Evolutionary conservation across 225 moss, liverwort and hornwort genomes (phyloP).

Genomic region (Neckera pumila): DNA sequence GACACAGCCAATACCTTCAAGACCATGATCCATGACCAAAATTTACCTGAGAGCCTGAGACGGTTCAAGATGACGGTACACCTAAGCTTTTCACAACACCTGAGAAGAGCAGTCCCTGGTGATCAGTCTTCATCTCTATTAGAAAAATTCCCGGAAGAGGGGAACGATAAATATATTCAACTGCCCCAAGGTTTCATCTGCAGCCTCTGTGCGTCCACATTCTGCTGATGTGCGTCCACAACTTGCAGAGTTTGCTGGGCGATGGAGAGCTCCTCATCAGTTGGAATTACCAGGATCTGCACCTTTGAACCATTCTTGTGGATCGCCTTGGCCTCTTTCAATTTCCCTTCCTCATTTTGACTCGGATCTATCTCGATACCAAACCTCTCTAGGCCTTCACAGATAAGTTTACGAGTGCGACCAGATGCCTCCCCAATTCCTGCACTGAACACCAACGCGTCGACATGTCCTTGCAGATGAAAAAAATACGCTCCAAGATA

Average conservation of each 20-base stretch:
- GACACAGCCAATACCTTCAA: not conserved
- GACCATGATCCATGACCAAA: not conserved
- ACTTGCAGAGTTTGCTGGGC: conserved; percentile 83
- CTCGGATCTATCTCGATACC: conserved; percentile 57
- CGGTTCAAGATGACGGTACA: not conserved
- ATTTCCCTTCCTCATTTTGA: conserved; percentile 48
- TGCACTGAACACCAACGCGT: conserved; percentile 86
- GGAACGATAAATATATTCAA: not conserved
- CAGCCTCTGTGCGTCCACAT: conserved; percentile 24
- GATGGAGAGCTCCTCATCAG: conserved; percentile 83
- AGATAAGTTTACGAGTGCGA: conserved; percentile 47
- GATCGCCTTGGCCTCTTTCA: conserved; percentile 50
- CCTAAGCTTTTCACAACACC: not conserved
- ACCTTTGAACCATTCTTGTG: conserved; percentile 57
- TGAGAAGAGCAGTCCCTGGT: not conserved
- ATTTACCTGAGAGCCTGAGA: not conserved
- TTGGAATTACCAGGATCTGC: conserved; percentile 78
- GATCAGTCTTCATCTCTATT: not conserved
- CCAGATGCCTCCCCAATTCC: conserved; percentile 78
- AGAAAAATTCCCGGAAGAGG: not conserved
- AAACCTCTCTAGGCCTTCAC: conserved; percentile 66
- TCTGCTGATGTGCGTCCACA: conserved; percentile 44
- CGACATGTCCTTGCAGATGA: conserved; percentile 60
- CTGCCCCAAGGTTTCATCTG: conserved; percentile 11
- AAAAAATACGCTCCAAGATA: conserved; percentile 87